Conservation (phyloP, 192 early-diverging fungal genomes). For the Linnemannia elongata region DNA sequence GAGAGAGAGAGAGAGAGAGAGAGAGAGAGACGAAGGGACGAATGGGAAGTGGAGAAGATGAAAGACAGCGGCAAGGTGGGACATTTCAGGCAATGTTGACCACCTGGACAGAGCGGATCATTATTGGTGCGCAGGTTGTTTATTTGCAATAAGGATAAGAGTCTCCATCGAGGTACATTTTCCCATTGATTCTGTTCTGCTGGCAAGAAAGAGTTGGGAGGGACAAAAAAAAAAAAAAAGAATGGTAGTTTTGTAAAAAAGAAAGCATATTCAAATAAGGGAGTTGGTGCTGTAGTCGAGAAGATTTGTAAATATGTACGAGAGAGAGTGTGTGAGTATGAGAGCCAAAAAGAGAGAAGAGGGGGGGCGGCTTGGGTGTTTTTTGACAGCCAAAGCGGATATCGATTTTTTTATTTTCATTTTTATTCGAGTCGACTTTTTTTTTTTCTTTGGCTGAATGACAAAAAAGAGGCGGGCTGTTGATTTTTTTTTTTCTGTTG, state of each 20-base stretch:
- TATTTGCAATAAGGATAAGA: neutral
- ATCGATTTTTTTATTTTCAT: neutral
- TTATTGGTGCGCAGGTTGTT: neutral
- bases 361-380: too few relatives aligned
- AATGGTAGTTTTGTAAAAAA: too few relatives aligned
- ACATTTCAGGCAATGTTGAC: neutral
- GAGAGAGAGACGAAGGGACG: neutral
- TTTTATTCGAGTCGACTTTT: neutral
- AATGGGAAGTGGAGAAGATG: neutral
- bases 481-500: neutral
- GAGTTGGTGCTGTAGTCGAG: neutral
- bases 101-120: neutral
- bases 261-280: neutral
- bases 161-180: too few relatives aligned
- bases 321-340: neutral
- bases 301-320: neutral
- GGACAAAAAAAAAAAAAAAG: too few relatives aligned
- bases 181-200: too few relatives aligned
- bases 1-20: neutral
- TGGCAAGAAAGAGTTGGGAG: too few relatives aligned
- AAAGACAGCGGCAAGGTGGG: neutral
- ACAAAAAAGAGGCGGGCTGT: neutral
- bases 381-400: too few relatives aligned
- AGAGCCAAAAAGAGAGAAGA: too few relatives aligned
- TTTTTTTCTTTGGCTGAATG: neutral